Evolutionary conservation across 2,329 filamentous ascomycete genomes (phyloP).

Genomic region (Lachnellula arida): DNA sequence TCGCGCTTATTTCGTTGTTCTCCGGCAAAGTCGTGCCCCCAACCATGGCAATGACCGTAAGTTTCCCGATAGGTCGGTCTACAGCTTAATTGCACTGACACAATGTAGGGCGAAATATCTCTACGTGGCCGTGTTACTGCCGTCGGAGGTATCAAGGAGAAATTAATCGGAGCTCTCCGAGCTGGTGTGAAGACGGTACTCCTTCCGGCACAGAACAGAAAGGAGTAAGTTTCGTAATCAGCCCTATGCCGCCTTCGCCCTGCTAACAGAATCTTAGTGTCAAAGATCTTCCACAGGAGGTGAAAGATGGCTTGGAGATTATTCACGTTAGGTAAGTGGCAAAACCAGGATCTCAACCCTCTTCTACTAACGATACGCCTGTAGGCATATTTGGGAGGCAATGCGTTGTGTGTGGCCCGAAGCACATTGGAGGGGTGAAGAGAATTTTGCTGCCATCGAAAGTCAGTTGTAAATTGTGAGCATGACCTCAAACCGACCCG

Average conservation of each 20-base stretch:
- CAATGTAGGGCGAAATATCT: slow-evolving; percentile 55
- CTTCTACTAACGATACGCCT: slow-evolving; percentile 17
- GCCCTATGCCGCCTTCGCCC: background rate
- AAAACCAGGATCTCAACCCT: background rate
- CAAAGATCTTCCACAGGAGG: slow-evolving; percentile 84
- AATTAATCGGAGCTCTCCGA: slow-evolving; percentile 87
- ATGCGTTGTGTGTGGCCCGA: slow-evolving; percentile 90
- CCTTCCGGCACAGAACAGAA: slow-evolving; percentile 80
- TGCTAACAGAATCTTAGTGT: slow-evolving; percentile 38
- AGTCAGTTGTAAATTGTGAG: slow-evolving; percentile 61
- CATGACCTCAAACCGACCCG: background rate
- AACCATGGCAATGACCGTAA: slow-evolving; percentile 88
- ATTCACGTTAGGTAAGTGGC: slow-evolving; percentile 74
- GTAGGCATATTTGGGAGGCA: slow-evolving; percentile 89
- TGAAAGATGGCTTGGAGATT: slow-evolving; percentile 81
- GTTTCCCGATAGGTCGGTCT: slow-evolving; percentile 27
- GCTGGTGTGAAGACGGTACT: slow-evolving; percentile 94
- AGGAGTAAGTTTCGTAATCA: slow-evolving; percentile 51
- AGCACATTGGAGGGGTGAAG: slow-evolving; percentile 73
- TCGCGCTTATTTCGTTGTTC: slow-evolving; percentile 89
- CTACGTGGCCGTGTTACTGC: slow-evolving; percentile 87
- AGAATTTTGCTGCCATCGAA: slow-evolving; percentile 65
- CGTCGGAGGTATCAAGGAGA: slow-evolving; percentile 98
- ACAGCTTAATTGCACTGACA: slow-evolving; percentile 16
- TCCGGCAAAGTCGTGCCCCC: slow-evolving; percentile 80